Conservation (phyloP, 345 rosid genomes). For the Iberis pinnata region DNA sequence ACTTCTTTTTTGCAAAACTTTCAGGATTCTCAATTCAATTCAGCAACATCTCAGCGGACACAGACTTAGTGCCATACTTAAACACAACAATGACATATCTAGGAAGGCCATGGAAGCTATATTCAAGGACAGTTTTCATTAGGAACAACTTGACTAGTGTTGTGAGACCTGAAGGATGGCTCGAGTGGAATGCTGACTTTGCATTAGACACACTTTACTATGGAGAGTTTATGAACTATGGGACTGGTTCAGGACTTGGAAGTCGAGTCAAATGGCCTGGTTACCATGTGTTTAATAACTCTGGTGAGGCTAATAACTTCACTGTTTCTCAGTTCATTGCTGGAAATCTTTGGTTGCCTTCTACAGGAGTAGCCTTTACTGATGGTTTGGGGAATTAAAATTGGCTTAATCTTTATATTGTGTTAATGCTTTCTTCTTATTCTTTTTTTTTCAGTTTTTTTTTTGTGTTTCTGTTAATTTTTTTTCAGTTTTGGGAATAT, state of each 20-base stretch:
- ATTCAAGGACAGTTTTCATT: constrained; percentile 72
- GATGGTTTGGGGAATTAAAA: constrained; percentile 19
- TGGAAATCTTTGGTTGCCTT: constrained; percentile 70
- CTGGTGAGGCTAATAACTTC: constrained; percentile 49
- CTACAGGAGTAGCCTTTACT: constrained; percentile 51
- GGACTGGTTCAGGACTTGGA: constrained; percentile 49
- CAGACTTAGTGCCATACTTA: constrained; percentile 42
- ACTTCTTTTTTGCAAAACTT: too few species aligned
- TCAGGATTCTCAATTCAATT: constrained; percentile 81
- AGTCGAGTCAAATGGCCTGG: constrained; percentile 80
- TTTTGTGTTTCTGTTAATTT: constrained; percentile 4
- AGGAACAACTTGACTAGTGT: constrained; percentile 48
- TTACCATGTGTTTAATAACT: constrained; percentile 40
- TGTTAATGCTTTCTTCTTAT: neutral
- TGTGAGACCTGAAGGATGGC: constrained; percentile 78
- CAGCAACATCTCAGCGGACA: constrained; percentile 69
- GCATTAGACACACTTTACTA: constrained; percentile 65
- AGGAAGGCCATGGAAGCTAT: constrained; percentile 88
- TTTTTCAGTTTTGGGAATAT: too few species aligned
- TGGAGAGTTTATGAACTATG: constrained; percentile 66
- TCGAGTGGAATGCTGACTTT: constrained; percentile 57
- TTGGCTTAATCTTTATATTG: neutral
- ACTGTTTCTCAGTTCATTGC: constrained; percentile 62
- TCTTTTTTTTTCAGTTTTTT: neutral
- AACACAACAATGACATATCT: constrained; percentile 57